phyloP scores from a whole-genome alignment of 257 asterid species.

The Ajuga chamaepitys region DNA sequence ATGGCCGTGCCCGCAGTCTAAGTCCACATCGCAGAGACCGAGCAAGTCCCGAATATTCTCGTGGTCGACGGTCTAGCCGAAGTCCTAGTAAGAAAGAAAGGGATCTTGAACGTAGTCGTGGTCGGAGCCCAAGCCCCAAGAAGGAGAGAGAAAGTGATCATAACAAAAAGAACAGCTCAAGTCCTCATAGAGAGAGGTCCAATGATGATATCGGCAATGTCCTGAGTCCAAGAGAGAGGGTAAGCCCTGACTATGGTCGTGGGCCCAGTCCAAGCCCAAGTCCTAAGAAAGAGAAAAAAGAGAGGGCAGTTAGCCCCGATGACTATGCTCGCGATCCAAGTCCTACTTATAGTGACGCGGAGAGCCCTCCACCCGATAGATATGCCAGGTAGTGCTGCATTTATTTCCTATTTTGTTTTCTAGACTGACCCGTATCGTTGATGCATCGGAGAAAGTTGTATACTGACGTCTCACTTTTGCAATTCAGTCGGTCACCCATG shows the following conservation, averaged over 20 bases:
- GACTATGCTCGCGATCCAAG: slow-evolving; percentile 31
- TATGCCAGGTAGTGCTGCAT: slow-evolving; percentile 42
- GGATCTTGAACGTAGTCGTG: slow-evolving; percentile 21
- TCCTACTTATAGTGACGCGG: slow-evolving; percentile 42
- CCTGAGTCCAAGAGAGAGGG: slow-evolving; percentile 24
- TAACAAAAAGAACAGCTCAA: slow-evolving; percentile 25
- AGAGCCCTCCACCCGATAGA: slow-evolving; percentile 38
- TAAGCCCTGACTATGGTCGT: slow-evolving; percentile 34
- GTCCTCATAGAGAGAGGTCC: slow-evolving; percentile 34
- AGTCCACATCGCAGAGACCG: slow-evolving; percentile 49
- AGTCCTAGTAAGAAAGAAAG: slow-evolving; percentile 40
- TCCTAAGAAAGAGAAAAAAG: slow-evolving; percentile 37
- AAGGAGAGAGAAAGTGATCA: slow-evolving; percentile 32
- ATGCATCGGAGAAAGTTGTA: neutral
- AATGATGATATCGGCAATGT: slow-evolving; percentile 24
- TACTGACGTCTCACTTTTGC: neutral
- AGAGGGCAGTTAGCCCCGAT: slow-evolving; percentile 30
- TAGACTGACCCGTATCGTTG: neutral
- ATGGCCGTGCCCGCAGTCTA: slow-evolving; percentile 44
- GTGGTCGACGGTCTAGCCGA: slow-evolving; percentile 29
- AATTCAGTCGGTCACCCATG: slow-evolving; percentile 47
- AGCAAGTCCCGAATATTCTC: slow-evolving; percentile 57
- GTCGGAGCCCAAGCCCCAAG: slow-evolving; percentile 34
- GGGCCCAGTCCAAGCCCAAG: slow-evolving; percentile 26
- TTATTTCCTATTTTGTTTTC: neutral